A percentile compares a stretch with the other conserved stretches of the same genome.
Conservation (phyloP, 805 yeast species). For the Wickerhamiella brachini region DNA sequence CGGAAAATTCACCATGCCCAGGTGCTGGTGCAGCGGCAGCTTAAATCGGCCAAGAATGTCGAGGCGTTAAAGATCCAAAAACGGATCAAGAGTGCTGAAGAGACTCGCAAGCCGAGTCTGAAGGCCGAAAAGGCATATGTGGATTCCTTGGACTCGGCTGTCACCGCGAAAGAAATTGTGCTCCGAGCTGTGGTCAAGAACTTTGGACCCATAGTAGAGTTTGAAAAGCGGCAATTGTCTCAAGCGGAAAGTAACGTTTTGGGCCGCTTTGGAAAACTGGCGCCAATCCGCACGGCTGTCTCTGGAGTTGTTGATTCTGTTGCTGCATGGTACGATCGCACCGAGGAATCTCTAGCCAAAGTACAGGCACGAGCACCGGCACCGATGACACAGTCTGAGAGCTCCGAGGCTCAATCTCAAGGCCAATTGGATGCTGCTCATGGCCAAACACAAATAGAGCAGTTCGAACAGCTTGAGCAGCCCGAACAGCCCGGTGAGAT, state of each 20-base stretch:
- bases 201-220: conserved; percentile 1
- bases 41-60: conserved; percentile 22
- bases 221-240: conserved; percentile 9
- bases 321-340: conserved; percentile 5
- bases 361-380: background rate
- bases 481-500: too few species aligned
- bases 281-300: conserved; percentile 9
- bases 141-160: conserved; percentile 7
- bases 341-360: conserved; percentile 3
- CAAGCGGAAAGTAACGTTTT: conserved; percentile 24
- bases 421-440: too few species aligned
- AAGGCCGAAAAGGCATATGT: conserved; percentile 9
- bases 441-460: too few species aligned
- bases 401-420: too few species aligned
- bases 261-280: conserved; percentile 27
- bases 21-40: conserved; percentile 16
- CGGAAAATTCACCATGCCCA: conserved; percentile 22
- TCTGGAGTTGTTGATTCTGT: conserved; percentile 4
- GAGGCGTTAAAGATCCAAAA: conserved; percentile 24
- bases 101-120: conserved; percentile 7
- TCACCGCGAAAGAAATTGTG: conserved; percentile 10
- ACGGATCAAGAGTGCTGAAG: conserved; percentile 12
- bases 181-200: conserved; percentile 7
- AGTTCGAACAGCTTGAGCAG: too few species aligned
- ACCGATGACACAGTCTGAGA: too few species aligned